Base-by-base conservation (phyloP, 2,329 filamentous ascomycete genomes). In the Aphanocladium album region DNA sequence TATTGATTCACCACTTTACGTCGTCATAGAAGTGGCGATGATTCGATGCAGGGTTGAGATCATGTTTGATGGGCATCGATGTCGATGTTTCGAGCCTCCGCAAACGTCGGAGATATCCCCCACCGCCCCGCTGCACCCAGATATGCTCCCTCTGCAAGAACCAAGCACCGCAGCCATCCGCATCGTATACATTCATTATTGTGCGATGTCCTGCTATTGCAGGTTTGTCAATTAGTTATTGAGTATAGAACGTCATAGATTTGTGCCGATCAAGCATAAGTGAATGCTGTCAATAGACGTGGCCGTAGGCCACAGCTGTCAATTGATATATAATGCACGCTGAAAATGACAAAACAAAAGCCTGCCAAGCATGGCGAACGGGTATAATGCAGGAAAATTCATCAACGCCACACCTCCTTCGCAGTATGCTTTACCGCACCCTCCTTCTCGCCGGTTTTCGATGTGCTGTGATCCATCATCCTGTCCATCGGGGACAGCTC, bases 391-490 rank as follows among this genome's bases (percentile, higher is more conserved):
- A 25, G 12, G 19, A 45, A 30, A 19, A 11, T 25, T 2, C 45
- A 37, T 47, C 21, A 57, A 19, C 14, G 43, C 14, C 23, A 23
- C 23, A 39, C 5, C 19, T 39, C 45, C 54, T 11, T 30, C 6
- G 21, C 21, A 14, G 14, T 37, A 14, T 30, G 37, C 5, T 21
- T 3, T 9, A 25, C 16, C 19, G 19, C 33, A 17, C 9, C 12
- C 19, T 39, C 11, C 9, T 25, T 52, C 12, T 52, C 50, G 30
- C 50, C 19, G 16, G 12, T 23, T 16, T 27, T 49, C 45, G 17
- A 57, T 47, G 54, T 49, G 41, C 54, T 49, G 54, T 49, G 33
- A 19, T 49, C 45, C 43, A 39, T 47, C 54, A 41, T 39, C 37
- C 33, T 23, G n/a, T 49, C 43, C 12, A 39, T n/a, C 21, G 19